These are phyloP conservation scores for Aspergillus hiratsukae DNA, from an alignment of 2,329 filamentous ascomycete genomes.

Conservation along the genomic window DNA sequence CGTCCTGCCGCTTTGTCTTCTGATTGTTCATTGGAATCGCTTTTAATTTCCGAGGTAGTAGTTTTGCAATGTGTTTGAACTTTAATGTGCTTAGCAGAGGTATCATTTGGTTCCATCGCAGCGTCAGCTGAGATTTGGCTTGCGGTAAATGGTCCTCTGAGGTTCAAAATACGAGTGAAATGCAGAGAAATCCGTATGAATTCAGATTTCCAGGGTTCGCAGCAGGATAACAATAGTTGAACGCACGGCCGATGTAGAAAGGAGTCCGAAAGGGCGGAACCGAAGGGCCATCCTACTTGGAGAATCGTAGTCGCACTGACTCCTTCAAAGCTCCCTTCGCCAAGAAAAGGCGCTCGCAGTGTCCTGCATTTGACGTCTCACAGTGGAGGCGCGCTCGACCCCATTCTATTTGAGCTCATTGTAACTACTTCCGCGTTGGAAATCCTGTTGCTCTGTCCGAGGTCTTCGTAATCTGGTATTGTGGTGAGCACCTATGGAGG, in stretches of 20 bases:
- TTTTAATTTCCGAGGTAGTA: constrained; percentile 8
- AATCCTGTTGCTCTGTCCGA: not conserved
- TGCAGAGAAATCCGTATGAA: not conserved
- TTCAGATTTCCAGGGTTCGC: constrained; percentile 1
- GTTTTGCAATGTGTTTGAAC: not conserved
- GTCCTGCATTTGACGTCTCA: constrained; percentile 13
- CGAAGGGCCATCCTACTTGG: not conserved
- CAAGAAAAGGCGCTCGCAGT: not conserved
- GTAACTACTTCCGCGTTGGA: not conserved
- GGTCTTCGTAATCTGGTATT: too few species aligned
- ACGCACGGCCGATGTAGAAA: constrained; percentile 17
- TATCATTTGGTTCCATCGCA: not conserved
- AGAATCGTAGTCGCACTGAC: not conserved
- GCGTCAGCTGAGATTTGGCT: not conserved
- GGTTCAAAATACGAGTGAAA: not conserved
- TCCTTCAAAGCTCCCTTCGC: not conserved
- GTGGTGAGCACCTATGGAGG: not conserved
- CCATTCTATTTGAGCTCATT: not conserved
- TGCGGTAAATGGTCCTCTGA: not conserved
- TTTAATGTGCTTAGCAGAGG: not conserved
- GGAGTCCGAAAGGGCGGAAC: constrained; percentile 1
- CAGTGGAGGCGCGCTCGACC: constrained; percentile 2
- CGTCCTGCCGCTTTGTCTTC: not conserved
- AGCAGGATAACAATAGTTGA: constrained; percentile 12
- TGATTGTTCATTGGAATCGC: constrained; percentile 6